Evolutionary conservation across 2,329 filamentous ascomycete species (phyloP).

Genomic region (Beauveria medogensis): DNA sequence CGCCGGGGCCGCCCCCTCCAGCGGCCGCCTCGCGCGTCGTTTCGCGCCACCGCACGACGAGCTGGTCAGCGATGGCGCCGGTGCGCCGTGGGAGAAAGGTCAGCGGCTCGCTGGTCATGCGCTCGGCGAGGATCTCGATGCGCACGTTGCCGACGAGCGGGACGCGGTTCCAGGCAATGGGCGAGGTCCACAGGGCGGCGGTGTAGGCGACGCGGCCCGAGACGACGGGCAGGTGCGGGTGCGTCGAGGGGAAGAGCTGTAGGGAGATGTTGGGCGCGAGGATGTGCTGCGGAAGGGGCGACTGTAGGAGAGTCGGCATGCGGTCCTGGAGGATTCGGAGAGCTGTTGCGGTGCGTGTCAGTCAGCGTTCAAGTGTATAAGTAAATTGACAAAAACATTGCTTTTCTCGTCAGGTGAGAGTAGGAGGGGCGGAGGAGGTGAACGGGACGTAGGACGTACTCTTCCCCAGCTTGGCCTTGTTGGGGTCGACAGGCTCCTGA

Average conservation of each 20-base stretch:
- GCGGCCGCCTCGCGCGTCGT: background rate
- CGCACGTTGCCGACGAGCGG: constrained; percentile 86
- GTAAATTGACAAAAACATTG: background rate
- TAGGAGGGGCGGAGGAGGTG: background rate
- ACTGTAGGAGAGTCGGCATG: constrained; percentile 58
- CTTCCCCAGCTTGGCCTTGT: constrained; percentile 56
- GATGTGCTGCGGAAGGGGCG: constrained; percentile 63
- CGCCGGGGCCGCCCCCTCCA: background rate
- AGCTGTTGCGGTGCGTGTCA: constrained; percentile 33
- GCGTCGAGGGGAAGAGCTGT: constrained; percentile 65
- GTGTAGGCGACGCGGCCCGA: constrained; percentile 85
- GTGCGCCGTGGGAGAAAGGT: constrained; percentile 39
- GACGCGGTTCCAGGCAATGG: constrained; percentile 89
- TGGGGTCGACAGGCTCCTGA: constrained; percentile 39
- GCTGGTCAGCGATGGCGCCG: constrained; percentile 63
- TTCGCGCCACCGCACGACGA: constrained; percentile 80
- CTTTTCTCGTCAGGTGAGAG: no score
- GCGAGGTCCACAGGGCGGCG: constrained; percentile 90
- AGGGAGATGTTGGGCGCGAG: constrained; percentile 67
- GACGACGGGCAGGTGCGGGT: constrained; percentile 85
- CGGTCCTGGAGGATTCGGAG: constrained; percentile 57
- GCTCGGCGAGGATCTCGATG: constrained; percentile 80
- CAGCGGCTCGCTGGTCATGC: constrained; percentile 60
- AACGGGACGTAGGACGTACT: constrained; percentile 34
- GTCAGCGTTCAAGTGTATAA: constrained; percentile 2